Conservation (phyloP, 768 basidiomycete species). For the Hemileccinum impolitum region DNA sequence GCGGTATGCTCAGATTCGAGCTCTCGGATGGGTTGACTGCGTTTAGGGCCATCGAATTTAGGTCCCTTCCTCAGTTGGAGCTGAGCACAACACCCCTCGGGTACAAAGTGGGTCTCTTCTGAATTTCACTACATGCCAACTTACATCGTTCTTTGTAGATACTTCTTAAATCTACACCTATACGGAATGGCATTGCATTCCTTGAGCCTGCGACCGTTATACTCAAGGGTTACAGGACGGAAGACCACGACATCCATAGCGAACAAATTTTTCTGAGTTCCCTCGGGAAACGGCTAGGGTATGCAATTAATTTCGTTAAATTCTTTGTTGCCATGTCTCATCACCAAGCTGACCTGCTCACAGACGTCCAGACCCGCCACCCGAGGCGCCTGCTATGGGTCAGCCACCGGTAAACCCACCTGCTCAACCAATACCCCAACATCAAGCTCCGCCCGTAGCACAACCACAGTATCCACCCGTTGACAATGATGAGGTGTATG, state of each 20-base stretch:
- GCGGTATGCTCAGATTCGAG: constrained; percentile 73
- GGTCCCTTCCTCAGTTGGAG: constrained; percentile 56
- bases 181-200: constrained; percentile 70
- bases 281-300: constrained; percentile 69
- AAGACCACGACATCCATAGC: constrained; percentile 61
- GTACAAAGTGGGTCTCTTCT: constrained; percentile 57
- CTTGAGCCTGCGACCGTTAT: constrained; percentile 68
- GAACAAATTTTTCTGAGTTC: constrained; percentile 57
- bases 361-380: constrained; percentile 27
- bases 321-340: not conserved
- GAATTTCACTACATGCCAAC: not conserved
- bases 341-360: not conserved
- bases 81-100: constrained; percentile 80
- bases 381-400: constrained; percentile 7
- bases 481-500: constrained; percentile 22
- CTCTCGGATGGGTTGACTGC: constrained; percentile 73
- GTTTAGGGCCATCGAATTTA: constrained; percentile 58
- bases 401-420: constrained; percentile 11
- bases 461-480: constrained; percentile 11
- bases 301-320: constrained; percentile 20
- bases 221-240: constrained; percentile 57
- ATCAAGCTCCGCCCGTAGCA: constrained; percentile 6
- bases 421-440: constrained; percentile 10
- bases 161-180: constrained; percentile 61
- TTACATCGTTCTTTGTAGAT: constrained; percentile 42